Conservation (phyloP, 805 yeast genomes). For the Ogataea nitratoaversa region DNA sequence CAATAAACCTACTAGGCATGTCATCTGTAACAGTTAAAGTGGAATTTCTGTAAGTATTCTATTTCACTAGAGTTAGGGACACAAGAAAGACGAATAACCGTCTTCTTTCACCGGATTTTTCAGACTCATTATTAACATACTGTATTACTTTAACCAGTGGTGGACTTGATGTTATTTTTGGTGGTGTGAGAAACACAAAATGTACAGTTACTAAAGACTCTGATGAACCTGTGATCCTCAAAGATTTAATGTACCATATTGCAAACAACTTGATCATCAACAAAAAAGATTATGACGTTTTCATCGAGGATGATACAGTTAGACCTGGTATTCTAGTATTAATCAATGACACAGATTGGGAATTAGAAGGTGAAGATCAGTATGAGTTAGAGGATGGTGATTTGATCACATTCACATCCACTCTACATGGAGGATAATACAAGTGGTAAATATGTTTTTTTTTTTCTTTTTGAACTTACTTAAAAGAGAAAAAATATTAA, state of each 20-base stretch:
- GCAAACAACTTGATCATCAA: slow-evolving; percentile 52
- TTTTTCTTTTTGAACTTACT: not conserved
- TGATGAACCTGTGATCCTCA: slow-evolving; percentile 29
- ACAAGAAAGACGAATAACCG: not conserved
- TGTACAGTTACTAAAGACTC: slow-evolving; percentile 37
- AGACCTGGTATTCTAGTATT: slow-evolving; percentile 92
- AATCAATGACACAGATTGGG: slow-evolving; percentile 96
- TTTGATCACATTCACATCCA: slow-evolving; percentile 80
- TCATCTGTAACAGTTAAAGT: slow-evolving; percentile 34
- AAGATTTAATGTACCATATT: slow-evolving; percentile 55
- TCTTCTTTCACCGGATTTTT: slow-evolving; percentile 3
- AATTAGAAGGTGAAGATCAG: slow-evolving; percentile 81
- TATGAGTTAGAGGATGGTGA: slow-evolving; percentile 77
- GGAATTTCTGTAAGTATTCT: slow-evolving; percentile 36
- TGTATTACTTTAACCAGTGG: slow-evolving; percentile 40
- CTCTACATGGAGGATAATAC: slow-evolving; percentile 84
- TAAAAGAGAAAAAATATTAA: not conserved
- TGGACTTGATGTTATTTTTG: slow-evolving; percentile 79
- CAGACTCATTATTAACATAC: not conserved
- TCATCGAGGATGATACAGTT: slow-evolving; percentile 74
- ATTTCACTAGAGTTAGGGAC: not conserved
- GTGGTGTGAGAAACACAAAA: slow-evolving; percentile 50
- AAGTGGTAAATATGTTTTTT: slow-evolving; percentile 1
- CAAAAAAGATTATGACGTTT: slow-evolving; percentile 63
- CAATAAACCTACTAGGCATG: slow-evolving; percentile 5